Evolutionary conservation across 148 eudicot species (phyloP), one percentile per base, ranked within the genome.

Genomic region (Polygonum maritimum): DNA sequence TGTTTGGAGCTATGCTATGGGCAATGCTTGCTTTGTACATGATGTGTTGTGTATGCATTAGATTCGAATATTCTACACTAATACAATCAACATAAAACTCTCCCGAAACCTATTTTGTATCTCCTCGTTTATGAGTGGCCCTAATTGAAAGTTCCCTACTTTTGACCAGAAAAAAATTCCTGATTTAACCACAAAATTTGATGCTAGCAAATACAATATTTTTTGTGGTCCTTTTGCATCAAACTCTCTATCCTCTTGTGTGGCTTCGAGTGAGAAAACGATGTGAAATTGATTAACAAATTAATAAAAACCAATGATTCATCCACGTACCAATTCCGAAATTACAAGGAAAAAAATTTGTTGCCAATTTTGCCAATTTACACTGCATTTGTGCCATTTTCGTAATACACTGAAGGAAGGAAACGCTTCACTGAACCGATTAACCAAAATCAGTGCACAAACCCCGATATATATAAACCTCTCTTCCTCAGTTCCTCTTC

Each of bases 191-290:
- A 26, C 36, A 15, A 36, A 67, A 67, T 11, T 11, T 5, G n/a
- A 57, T 7, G 31, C 19, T 4, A 57, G 33, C 21, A 57, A 1
- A 65, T 15, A 4, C 19, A 67, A 15, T 18, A 36, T 67, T 67
- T 67, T 67, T 67, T 67, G 44, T 67, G 71, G 71, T 16, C 19
- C 71, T 36, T 36, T 67, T 3, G n/a, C 44, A 67, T 67, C 69
- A 67, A 67, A 65, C 36, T 36, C 19, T 8, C 21, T 35, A 35
- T 4, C 71, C 71, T 36, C 71, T 67, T 35, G 41, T 65, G 19
- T 65, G 71, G 71, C 38, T 26, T 26, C 67, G 31, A 60, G 26
- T 26, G 35, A 63, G 69, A 65, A 35, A 33, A 35, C 71, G 44
- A 35, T 38, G 10, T 3, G 44, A 67, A 67, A 67, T 67, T 67